Conservation (phyloP, 2,329 filamentous ascomycete species). For the Neurospora crassa region DNA sequence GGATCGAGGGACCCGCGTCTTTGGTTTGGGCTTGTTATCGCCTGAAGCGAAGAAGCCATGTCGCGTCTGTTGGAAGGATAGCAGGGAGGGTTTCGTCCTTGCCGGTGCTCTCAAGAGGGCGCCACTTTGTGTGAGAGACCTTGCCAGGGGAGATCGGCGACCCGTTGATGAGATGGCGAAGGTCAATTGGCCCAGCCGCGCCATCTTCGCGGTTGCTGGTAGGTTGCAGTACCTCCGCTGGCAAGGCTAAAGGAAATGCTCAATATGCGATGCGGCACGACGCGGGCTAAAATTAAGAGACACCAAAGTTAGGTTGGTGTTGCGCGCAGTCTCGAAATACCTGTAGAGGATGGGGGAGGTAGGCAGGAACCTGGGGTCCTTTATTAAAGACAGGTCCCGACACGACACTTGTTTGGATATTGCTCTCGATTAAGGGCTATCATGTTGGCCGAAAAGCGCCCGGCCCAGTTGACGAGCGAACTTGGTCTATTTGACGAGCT, state of each 20-base stretch:
- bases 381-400: background rate
- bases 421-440: background rate
- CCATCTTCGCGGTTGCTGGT: background rate
- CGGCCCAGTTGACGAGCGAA: background rate
- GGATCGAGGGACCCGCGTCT: conserved; percentile 17
- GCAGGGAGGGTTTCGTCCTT: background rate
- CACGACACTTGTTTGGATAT: background rate
- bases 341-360: background rate
- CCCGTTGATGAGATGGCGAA: background rate
- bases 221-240: background rate
- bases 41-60: conserved; percentile 14
- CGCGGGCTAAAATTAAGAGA: background rate
- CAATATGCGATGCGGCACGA: background rate
- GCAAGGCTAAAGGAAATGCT: background rate
- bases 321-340: background rate
- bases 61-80: conserved; percentile 1
- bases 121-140: background rate
- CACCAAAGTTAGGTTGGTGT: background rate
- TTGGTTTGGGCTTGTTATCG: conserved; percentile 5
- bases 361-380: background rate
- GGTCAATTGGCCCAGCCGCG: background rate
- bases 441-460: background rate
- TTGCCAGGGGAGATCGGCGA: background rate
- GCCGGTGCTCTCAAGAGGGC: background rate
- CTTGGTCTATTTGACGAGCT: background rate